phyloP scores from a whole-genome alignment of 2,329 filamentous ascomycete genomes.

The Trichoderma atrobrunneum region DNA sequence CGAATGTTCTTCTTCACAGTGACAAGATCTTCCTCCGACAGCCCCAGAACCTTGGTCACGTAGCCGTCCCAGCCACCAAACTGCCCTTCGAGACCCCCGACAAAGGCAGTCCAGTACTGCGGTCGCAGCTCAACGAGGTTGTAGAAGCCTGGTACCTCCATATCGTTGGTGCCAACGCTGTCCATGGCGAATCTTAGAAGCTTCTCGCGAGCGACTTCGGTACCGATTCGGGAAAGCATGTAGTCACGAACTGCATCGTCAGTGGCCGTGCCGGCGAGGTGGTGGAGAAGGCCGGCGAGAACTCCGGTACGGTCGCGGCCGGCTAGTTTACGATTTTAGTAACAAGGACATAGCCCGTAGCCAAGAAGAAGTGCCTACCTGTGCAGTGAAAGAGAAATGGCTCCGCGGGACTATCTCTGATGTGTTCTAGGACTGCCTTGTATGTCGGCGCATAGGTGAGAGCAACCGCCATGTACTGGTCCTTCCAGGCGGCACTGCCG shows the following conservation, averaged over 20 bases:
- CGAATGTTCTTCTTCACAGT: slow-evolving; percentile 48
- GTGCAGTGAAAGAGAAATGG: slow-evolving; percentile 54
- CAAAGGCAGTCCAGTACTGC: slow-evolving; percentile 46
- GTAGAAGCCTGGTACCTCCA: slow-evolving; percentile 46
- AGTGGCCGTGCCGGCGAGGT: slow-evolving; percentile 45
- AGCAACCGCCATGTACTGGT: slow-evolving; percentile 49
- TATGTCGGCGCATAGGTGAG: slow-evolving; percentile 42
- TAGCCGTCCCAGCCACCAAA: slow-evolving; percentile 52
- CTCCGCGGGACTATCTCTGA: slow-evolving; percentile 45
- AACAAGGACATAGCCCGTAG: background rate
- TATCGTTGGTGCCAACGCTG: slow-evolving; percentile 35
- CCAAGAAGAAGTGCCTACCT: slow-evolving; percentile 34
- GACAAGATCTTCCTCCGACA: slow-evolving; percentile 44
- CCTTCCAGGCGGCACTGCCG: slow-evolving; percentile 44
- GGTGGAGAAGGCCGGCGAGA: slow-evolving; percentile 48
- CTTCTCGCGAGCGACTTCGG: slow-evolving; percentile 48
- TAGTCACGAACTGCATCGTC: slow-evolving; percentile 49
- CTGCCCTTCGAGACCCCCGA: slow-evolving; percentile 40
- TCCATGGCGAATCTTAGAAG: slow-evolving; percentile 43
- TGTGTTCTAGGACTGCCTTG: slow-evolving; percentile 45
- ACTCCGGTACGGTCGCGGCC: slow-evolving; percentile 56
- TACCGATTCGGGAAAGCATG: slow-evolving; percentile 53
- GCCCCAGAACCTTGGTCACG: slow-evolving; percentile 43
- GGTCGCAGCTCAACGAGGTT: slow-evolving; percentile 46
- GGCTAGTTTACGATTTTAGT: slow-evolving; percentile 33